Conservation (phyloP, 2,329 filamentous ascomycete genomes). For the Hypoxylon sp. region DNA sequence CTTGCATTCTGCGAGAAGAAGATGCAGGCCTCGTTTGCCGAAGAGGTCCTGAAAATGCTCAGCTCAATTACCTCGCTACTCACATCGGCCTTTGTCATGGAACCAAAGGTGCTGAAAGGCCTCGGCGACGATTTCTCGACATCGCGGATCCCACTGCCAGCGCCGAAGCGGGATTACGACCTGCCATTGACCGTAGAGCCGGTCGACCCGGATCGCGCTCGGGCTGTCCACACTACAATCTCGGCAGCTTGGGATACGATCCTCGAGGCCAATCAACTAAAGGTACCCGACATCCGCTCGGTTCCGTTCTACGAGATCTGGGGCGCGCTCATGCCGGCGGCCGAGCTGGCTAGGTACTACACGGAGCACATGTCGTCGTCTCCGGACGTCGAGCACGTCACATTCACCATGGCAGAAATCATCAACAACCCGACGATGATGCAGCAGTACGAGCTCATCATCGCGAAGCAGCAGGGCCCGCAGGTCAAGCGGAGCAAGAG, state of each 20-base stretch:
- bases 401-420: constrained; percentile 57
- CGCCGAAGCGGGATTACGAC: constrained; percentile 36
- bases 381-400: constrained; percentile 47
- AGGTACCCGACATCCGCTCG: constrained; percentile 53
- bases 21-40: constrained; percentile 52
- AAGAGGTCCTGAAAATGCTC: constrained; percentile 56
- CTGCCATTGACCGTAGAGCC: constrained; percentile 38
- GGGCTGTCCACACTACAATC: constrained; percentile 53
- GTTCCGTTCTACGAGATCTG: constrained; percentile 61
- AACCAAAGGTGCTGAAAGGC: constrained; percentile 55
- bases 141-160: constrained; percentile 54
- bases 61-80: constrained; percentile 55
- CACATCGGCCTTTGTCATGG: constrained; percentile 56
- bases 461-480: constrained; percentile 40
- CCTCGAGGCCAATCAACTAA: constrained; percentile 51
- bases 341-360: constrained; percentile 55
- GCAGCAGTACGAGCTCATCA: constrained; percentile 55
- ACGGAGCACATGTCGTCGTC: constrained; percentile 53
- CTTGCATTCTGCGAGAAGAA: constrained; percentile 57
- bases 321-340: constrained; percentile 58
- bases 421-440: constrained; percentile 60
- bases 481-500: constrained; percentile 35
- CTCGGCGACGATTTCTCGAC: constrained; percentile 50
- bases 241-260: constrained; percentile 54
- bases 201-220: constrained; percentile 52